These are phyloP conservation scores for Fonsecaea multimorphosa DNA, from an alignment of 2,329 filamentous ascomycete genomes.

Conservation along the genomic window DNA sequence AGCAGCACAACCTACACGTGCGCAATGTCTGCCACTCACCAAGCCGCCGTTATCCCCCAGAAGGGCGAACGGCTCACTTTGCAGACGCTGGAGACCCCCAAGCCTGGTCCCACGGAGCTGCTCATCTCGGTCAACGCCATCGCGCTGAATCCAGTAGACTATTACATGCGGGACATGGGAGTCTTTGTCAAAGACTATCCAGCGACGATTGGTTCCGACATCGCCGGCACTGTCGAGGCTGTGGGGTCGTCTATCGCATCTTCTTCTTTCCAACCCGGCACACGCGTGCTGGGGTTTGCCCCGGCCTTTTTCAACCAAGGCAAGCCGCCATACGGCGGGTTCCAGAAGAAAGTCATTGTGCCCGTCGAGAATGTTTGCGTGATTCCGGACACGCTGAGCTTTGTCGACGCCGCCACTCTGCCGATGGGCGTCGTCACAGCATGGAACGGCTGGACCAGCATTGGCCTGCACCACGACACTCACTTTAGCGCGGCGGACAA, in stretches of 20 bases:
- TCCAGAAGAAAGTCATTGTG: constrained; percentile 43
- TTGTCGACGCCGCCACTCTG: constrained; percentile 41
- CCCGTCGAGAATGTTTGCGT: constrained; percentile 42
- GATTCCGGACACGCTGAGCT: constrained; percentile 42
- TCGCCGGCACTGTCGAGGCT: constrained; percentile 43
- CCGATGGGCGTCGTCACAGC: constrained; percentile 42
- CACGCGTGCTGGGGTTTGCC: constrained; percentile 44
- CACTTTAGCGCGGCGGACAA: constrained; percentile 38
- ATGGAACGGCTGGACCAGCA: constrained; percentile 41
- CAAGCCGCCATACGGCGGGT: constrained; percentile 42
- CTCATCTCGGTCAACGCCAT: constrained; percentile 51
- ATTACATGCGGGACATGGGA: constrained; percentile 37
- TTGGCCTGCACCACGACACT: constrained; percentile 38
- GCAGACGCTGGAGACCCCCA: constrained; percentile 36
- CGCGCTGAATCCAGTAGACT: constrained; percentile 52
- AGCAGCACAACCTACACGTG: not conserved
- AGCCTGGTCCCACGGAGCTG: constrained; percentile 47
- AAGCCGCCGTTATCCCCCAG: constrained; percentile 21
- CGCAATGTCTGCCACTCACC: constrained; percentile 20
- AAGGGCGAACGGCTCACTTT: constrained; percentile 17
- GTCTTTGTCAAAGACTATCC: constrained; percentile 40
- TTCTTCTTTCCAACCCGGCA: constrained; percentile 39
- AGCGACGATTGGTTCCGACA: constrained; percentile 42
- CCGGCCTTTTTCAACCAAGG: constrained; percentile 41
- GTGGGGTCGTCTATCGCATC: constrained; percentile 40